phyloP scores from a whole-genome alignment of 768 basidiomycete species.

The Ramaria sp. region DNA sequence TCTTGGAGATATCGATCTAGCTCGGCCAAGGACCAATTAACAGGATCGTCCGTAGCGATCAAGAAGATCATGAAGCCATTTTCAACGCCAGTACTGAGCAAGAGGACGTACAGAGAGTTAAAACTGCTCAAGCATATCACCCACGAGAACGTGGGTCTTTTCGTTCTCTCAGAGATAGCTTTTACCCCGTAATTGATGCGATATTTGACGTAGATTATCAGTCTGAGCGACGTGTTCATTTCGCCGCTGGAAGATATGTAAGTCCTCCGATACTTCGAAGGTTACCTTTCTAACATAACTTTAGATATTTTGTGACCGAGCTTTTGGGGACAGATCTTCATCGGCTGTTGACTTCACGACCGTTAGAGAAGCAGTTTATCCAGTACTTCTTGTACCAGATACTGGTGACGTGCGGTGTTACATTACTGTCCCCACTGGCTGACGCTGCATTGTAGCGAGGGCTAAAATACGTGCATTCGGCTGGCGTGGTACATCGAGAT shows the following conservation, averaged over 20 bases:
- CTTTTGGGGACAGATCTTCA: constrained; percentile 97
- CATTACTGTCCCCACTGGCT: constrained; percentile 7
- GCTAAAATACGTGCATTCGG: constrained; percentile 98
- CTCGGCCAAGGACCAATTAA: constrained; percentile 92
- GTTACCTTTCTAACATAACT: constrained; percentile 2
- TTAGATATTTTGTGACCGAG: constrained; percentile 97
- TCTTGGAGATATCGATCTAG: constrained; percentile 27
- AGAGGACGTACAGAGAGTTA: constrained; percentile 94
- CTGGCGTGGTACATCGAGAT: constrained; percentile 97
- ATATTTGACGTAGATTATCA: constrained; percentile 68
- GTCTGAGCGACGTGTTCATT: constrained; percentile 97
- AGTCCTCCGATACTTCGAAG: constrained; percentile 20
- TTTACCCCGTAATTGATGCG: constrained; percentile 1
- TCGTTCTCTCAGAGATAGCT: not conserved
- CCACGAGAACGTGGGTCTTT: constrained; percentile 79
- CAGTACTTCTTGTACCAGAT: constrained; percentile 99
- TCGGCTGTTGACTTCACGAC: constrained; percentile 89
- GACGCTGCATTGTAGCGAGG: constrained; percentile 53
- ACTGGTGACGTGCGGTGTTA: constrained; percentile 43
- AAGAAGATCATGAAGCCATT: constrained; percentile 99
- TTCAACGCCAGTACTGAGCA: constrained; percentile 94
- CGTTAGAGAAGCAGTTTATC: constrained; percentile 98
- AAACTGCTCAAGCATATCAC: constrained; percentile 98
- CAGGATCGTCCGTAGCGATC: constrained; percentile 89
- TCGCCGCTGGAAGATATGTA: constrained; percentile 98